phyloP scores from a whole-genome alignment of 805 yeast species.

The Zygosaccharomyces lentus region DNA sequence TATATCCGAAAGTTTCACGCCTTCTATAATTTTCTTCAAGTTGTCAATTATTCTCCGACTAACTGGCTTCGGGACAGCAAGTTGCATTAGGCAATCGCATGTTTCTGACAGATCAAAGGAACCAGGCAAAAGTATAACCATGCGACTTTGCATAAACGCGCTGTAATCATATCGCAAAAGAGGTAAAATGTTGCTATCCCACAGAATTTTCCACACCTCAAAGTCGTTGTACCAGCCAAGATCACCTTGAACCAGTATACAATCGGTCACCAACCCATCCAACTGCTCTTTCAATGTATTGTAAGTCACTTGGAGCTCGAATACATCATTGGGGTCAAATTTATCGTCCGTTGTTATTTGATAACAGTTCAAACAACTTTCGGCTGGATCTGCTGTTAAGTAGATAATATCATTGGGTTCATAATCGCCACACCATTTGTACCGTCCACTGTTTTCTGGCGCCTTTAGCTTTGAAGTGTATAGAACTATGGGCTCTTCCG shows the following conservation, averaged over 20 bases:
- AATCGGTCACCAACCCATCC: conserved; percentile 27
- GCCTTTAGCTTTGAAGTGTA: conserved; percentile 17
- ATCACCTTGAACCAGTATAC: conserved; percentile 27
- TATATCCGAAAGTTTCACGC: conserved; percentile 20
- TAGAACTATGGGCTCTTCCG: conserved; percentile 26
- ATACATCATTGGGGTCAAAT: conserved; percentile 22
- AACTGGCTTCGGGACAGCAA: conserved; percentile 15
- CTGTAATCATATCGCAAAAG: conserved; percentile 24
- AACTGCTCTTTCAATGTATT: conserved; percentile 28
- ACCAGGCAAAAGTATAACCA: conserved; percentile 10
- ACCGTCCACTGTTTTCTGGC: conserved; percentile 11
- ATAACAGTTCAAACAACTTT: conserved; percentile 29
- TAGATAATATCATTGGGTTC: conserved; percentile 17
- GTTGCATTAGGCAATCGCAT: background rate
- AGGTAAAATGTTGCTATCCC: conserved; percentile 25
- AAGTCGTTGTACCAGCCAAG: conserved; percentile 23
- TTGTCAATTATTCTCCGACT: conserved; percentile 18
- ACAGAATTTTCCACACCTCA: conserved; percentile 23
- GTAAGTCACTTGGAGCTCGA: conserved; percentile 22
- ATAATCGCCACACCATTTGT: conserved; percentile 21
- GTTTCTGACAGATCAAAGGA: conserved; percentile 5
- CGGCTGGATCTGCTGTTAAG: conserved; percentile 19
- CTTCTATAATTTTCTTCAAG: conserved; percentile 16
- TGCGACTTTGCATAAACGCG: conserved; percentile 14
- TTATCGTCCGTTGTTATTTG: conserved; percentile 14